phyloP scores from a whole-genome alignment of 2,329 filamentous ascomycete genomes.

The Hymenoscyphus fraxineus region DNA sequence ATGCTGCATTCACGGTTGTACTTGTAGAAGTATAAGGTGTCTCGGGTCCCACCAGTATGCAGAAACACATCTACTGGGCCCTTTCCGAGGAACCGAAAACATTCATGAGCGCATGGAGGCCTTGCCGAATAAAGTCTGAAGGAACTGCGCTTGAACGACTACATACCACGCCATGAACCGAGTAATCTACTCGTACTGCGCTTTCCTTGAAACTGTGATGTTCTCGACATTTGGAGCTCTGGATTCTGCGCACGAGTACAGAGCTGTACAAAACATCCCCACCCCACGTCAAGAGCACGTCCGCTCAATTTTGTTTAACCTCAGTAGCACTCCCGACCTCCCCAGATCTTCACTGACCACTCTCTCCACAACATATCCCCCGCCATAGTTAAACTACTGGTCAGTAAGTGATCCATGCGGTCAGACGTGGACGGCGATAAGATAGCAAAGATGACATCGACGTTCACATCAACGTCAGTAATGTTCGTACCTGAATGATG shows the following conservation, averaged over 20 bases:
- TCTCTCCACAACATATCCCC: conserved; percentile 10
- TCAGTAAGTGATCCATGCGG: conserved; percentile 11
- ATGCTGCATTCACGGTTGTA: conserved; percentile 12
- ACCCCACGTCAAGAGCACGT: background rate
- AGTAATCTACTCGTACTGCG: background rate
- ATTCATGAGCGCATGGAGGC: conserved; percentile 9
- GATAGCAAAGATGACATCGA: background rate
- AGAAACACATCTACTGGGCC: conserved; percentile 17
- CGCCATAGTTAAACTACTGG: conserved; percentile 2
- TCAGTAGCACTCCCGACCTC: conserved; percentile 5
- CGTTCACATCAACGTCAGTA: background rate
- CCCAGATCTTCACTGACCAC: conserved; percentile 8
- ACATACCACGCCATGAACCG: background rate
- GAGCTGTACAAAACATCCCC: background rate
- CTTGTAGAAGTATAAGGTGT: background rate
- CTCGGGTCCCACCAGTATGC: conserved; percentile 20
- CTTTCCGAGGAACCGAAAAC: conserved; percentile 21
- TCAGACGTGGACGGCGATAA: conserved; percentile 13
- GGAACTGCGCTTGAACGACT: background rate
- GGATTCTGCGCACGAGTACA: background rate
- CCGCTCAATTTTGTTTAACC: background rate
- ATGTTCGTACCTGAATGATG: conserved; percentile 9
- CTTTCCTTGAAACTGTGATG: background rate
- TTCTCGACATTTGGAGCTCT: background rate
- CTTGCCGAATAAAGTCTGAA: background rate